Evolutionary conservation across 73 alveolate genomes (phyloP), one percentile per base, ranked within the genome.

Genomic region (Uronychia setigera): DNA sequence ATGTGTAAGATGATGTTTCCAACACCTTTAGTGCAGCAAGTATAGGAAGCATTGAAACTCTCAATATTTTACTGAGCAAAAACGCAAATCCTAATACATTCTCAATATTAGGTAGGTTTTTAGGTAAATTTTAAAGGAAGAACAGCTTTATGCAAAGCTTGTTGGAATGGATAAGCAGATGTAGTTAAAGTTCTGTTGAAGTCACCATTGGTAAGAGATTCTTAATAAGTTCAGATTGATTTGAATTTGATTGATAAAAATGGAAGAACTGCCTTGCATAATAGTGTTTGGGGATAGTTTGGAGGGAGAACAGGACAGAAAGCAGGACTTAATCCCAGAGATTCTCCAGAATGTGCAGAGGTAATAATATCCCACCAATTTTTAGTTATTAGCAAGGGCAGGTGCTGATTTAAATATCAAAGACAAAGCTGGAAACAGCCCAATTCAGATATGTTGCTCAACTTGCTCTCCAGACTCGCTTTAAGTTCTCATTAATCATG

Each of bases 221-320:
- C 76, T 5, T 82, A 81, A 29, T 31, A 76, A 67, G 77, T 90
- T 19, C 5, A 46, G 67, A 46, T 46, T 1, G 89, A 88, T 33
- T 59, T 94, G 31, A 87, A 93, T 79, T 67, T 80, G 26, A 94
- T 88, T 0, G 99, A 96, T 89, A n/a, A 59, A n/a, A 87, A 89
- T 77, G 86, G 92, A 32, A 81, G 98, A 83, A 92, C 95, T 26
- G 93, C 98, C 30, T 87, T 96, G 29, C 99, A 96, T 86, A 92
- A 88, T 84, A 96, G 97, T 1, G 95, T 79, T 1, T 94, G 98
- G 97, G 99, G 99, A n/a, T 85, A 85, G 29, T 31, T 60, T 30
- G 98, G 98, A 31, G 98, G 99, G 0, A 82, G 99, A 57, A 86
- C 81, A 29, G 97, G 98, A 25, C 79, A 87, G 87, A 96, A 94